Evolutionary conservation across 2,329 filamentous ascomycete genomes (phyloP).

Genomic region (Trichoderma cornu-damae): DNA sequence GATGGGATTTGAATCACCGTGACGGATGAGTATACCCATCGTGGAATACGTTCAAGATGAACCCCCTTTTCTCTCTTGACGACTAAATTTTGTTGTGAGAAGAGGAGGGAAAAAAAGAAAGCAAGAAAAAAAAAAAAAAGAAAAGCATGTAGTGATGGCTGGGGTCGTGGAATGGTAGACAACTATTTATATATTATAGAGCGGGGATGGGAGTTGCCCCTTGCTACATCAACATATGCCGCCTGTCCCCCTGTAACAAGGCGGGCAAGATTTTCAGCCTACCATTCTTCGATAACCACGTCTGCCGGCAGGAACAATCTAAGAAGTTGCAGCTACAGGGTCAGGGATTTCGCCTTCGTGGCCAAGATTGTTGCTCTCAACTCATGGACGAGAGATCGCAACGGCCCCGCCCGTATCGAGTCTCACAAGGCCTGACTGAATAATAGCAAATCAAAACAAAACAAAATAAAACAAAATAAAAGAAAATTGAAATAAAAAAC

Average conservation of each 20-base stretch:
- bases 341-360: not conserved
- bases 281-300: not conserved
- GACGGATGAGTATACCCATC: not conserved
- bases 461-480: no score
- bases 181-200: not conserved
- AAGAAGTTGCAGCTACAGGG: not conserved
- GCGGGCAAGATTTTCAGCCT: not conserved
- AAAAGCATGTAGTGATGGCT: not conserved
- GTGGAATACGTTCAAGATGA: not conserved
- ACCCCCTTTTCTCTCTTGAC: no score
- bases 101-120: no score
- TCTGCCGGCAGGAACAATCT: not conserved
- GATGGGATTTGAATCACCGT: not conserved
- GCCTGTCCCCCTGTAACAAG: not conserved
- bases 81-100: no score
- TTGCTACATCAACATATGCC: not conserved
- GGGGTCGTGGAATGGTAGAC: not conserved
- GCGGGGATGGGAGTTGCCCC: not conserved
- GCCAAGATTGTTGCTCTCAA: not conserved
- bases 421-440: no score
- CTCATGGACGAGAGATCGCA: not conserved
- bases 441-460: not conserved
- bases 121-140: no score
- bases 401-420: not conserved
- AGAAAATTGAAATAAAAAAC: not conserved